Evolutionary conservation across 306 rosid species (phyloP).

Genomic region (Alnus rubra): DNA sequence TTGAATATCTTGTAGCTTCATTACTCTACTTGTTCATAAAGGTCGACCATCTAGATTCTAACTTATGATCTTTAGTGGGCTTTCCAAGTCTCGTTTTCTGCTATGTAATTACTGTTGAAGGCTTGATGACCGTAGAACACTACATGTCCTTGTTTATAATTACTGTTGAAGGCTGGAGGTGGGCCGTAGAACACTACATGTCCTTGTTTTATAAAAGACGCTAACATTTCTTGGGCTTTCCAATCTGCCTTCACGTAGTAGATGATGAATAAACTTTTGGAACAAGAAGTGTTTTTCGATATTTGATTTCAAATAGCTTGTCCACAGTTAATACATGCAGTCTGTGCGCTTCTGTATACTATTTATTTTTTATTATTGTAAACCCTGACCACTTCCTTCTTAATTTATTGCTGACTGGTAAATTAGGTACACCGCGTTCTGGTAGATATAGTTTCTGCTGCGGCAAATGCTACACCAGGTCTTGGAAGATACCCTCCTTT

Average conservation of each 20-base stretch:
- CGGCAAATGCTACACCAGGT: slow-evolving; percentile 96
- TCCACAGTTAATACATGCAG: not conserved
- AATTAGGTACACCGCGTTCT: slow-evolving; percentile 86
- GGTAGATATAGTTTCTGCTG: slow-evolving; percentile 78
- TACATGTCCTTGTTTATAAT: not conserved
- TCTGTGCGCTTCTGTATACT: not conserved
- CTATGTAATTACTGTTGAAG: not conserved
- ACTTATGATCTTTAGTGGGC: not conserved
- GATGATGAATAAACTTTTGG: not conserved
- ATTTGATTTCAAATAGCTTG: not conserved
- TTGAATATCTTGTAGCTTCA: slow-evolving; percentile 14
- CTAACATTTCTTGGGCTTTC: not conserved
- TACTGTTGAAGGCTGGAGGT: not conserved
- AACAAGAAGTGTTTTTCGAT: not conserved
- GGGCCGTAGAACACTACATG: not conserved
- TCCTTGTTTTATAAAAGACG: too few species aligned
- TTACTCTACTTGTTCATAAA: not conserved
- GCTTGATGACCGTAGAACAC: not conserved
- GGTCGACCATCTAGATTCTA: not conserved
- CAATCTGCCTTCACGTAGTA: not conserved
- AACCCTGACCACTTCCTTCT: slow-evolving; percentile 5
- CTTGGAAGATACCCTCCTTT: slow-evolving; percentile 98
- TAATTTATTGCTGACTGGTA: slow-evolving; percentile 27
- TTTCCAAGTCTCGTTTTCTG: not conserved
- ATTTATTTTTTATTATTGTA: not conserved